Percentiles rank a stretch among this genome's conserved stretches.
Evolutionary conservation across 1,139 yeast genomes (phyloP).

Genomic region (Kodamaea suecica): DNA sequence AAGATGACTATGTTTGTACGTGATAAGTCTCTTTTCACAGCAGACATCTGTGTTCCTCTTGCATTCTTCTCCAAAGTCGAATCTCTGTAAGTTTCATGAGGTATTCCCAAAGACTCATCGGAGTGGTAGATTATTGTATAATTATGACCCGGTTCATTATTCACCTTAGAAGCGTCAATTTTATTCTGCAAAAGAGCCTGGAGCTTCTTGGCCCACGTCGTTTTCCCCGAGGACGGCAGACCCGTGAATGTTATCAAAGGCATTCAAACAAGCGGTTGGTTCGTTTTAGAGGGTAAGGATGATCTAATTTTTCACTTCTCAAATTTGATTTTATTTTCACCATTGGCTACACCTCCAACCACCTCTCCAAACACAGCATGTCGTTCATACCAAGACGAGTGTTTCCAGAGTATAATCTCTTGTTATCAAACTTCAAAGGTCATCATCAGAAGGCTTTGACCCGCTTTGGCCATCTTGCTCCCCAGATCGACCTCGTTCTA

Average conservation of each 20-base stretch:
- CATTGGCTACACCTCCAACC: neutral
- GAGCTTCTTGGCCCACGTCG: slow-evolving; percentile 65
- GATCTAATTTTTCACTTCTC: neutral
- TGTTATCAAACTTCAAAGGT: slow-evolving; percentile 81
- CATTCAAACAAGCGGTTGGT: too few relatives aligned
- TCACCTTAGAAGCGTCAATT: slow-evolving; percentile 37
- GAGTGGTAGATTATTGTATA: slow-evolving; percentile 65
- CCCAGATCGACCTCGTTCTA: slow-evolving; percentile 75
- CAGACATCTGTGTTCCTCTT: slow-evolving; percentile 82
- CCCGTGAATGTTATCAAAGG: slow-evolving; percentile 85
- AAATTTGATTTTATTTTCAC: neutral
- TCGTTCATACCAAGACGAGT: slow-evolving; percentile 42
- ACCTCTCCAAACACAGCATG: slow-evolving; percentile 21
- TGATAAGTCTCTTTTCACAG: slow-evolving; percentile 77
- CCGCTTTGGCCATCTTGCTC: slow-evolving; percentile 65
- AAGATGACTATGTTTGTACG: slow-evolving; percentile 71
- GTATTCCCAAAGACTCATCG: slow-evolving; percentile 75
- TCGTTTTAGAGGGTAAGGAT: too few relatives aligned
- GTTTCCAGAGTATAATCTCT: slow-evolving; percentile 69
- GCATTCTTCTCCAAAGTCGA: slow-evolving; percentile 75
- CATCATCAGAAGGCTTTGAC: slow-evolving; percentile 84
- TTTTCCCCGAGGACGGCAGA: slow-evolving; percentile 81
- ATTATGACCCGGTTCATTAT: slow-evolving; percentile 47
- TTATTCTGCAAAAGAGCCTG: slow-evolving; percentile 44
- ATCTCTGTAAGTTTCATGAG: slow-evolving; percentile 63